phyloP scores from a whole-genome alignment of 352 stramenopile species.

The Globisporangium middletonii region DNA sequence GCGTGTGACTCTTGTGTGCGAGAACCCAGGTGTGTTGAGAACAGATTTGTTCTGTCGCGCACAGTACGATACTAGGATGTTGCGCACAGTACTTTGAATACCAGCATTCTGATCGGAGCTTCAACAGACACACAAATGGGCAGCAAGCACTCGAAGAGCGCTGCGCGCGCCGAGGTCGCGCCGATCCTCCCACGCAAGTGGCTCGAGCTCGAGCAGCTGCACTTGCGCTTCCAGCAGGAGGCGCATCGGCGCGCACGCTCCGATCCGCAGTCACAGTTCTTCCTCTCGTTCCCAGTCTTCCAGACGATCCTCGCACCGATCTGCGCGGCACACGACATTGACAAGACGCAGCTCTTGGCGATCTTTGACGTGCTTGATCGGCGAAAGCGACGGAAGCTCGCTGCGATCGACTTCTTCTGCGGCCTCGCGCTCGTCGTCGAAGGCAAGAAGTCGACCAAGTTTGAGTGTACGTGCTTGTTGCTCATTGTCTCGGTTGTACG shows the following conservation, averaged over 20 bases:
- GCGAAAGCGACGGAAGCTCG: conserved; percentile 19
- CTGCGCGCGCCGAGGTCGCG: conserved; percentile 26
- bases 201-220: conserved; percentile 46
- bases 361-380: conserved; percentile 38
- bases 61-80: background rate
- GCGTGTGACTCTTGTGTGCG: background rate
- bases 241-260: conserved; percentile 21
- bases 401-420: conserved; percentile 55
- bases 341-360: conserved; percentile 38
- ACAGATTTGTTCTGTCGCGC: conserved; percentile 6
- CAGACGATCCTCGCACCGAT: conserved; percentile 32
- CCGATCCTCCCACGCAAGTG: conserved; percentile 42
- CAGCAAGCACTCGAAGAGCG: conserved; percentile 46
- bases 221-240: conserved; percentile 60
- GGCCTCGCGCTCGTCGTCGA: conserved; percentile 50
- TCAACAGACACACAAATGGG: conserved; percentile 35
- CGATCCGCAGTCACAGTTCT: conserved; percentile 39
- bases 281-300: conserved; percentile 46
- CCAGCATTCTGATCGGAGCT: conserved; percentile 9
- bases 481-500: no score
- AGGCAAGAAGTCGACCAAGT: conserved; percentile 57
- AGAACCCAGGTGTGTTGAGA: conserved; percentile 1
- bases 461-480: conserved; percentile 39
- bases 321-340: conserved; percentile 15
- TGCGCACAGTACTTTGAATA: background rate